Evolutionary conservation across 164 flowering plant genomes (phyloP).

Genomic region (Kalanchoe fedtschenkoi): DNA sequence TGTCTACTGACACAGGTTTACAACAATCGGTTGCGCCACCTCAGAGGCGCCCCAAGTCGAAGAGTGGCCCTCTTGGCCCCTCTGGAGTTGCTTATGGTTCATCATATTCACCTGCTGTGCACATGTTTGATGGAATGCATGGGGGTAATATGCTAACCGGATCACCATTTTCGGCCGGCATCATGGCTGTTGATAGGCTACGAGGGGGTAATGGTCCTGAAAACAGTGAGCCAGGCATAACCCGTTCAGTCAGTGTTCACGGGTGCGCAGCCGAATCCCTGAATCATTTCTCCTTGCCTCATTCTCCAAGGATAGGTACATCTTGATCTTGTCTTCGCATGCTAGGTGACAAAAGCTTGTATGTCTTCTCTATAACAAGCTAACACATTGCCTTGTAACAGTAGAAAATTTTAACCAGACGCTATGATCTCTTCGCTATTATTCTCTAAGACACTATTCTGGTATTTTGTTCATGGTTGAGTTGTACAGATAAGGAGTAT

Average conservation of each 20-base stretch:
- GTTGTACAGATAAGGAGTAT: slow-evolving; percentile 36
- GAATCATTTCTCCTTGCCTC: slow-evolving; percentile 15
- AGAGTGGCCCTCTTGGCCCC: slow-evolving; percentile 91
- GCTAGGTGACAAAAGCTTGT: background rate
- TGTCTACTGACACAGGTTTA: slow-evolving; percentile 36
- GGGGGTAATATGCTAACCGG: slow-evolving; percentile 25
- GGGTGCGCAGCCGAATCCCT: slow-evolving; percentile 57
- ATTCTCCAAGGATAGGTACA: slow-evolving; percentile 23
- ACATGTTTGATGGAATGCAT: slow-evolving; percentile 39
- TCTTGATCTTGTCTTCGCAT: background rate
- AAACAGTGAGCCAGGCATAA: slow-evolving; percentile 50
- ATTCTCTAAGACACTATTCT: background rate
- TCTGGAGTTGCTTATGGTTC: slow-evolving; percentile 62
- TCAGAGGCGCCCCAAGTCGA: slow-evolving; percentile 73
- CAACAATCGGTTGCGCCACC: slow-evolving; percentile 33
- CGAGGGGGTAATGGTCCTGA: slow-evolving; percentile 21
- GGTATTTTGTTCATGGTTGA: slow-evolving; percentile 2
- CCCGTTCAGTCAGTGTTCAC: slow-evolving; percentile 74
- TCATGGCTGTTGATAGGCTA: slow-evolving; percentile 31
- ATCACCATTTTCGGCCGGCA: slow-evolving; percentile 67
- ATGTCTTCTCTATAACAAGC: background rate
- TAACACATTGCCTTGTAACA: background rate
- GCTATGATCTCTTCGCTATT: background rate
- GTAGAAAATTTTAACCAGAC: background rate
- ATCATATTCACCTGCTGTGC: slow-evolving; percentile 47